Evolutionary conservation across 2,329 filamentous ascomycete species (phyloP), one percentile per base, ranked within the genome.

Genomic region (Aspergillus niger): DNA sequence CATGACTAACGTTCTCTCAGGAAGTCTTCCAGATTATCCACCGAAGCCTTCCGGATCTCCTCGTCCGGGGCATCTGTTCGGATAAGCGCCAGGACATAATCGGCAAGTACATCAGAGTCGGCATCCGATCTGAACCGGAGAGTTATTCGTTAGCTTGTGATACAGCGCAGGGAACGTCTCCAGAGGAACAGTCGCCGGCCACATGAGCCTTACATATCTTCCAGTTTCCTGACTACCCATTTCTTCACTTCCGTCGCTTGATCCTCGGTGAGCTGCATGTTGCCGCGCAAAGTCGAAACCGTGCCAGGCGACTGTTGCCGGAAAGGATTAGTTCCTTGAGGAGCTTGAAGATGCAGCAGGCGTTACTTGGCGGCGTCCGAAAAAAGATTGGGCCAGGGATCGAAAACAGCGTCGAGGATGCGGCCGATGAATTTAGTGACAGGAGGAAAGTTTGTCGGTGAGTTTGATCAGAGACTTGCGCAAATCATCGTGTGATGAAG

Each of bases 41-140:
- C 72, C 38, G 83, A 85, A 54, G 78, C 83, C 60, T 79, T 74
- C 67, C 79, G 79, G 53, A 86, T 81, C 57, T 81, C 76, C n/a
- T 81, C 79, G 60, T 85, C 82, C 3, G 82, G 76, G 43, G 83
- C 83, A 64, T 86, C 83, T 15, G 80, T 81, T 47, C 80, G 81
- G 47, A 87, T 79, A 30, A 88, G 79, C 22, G 84, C 85, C 50
- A 87, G 76, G 7, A 87, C 84, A 67, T 87, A 88, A 65, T 88
- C 85, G 30, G 84, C 85, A 20, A 88, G 81, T 2, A 87, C 83
- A 65, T 85, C 84, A 11, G 81, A 81, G 69, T 88, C 85, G 30
- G 85, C 85, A 70, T 87, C 85, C n/a, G 83, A 85, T 63, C 84
- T 86, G 66, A 49, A 57, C 24, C 11, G 43, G 11, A 38, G 15